Percentiles rank a stretch among this genome's conserved stretches.
phyloP scores from a whole-genome alignment of 352 stramenopile genomes.

The Pythium biforme region DNA sequence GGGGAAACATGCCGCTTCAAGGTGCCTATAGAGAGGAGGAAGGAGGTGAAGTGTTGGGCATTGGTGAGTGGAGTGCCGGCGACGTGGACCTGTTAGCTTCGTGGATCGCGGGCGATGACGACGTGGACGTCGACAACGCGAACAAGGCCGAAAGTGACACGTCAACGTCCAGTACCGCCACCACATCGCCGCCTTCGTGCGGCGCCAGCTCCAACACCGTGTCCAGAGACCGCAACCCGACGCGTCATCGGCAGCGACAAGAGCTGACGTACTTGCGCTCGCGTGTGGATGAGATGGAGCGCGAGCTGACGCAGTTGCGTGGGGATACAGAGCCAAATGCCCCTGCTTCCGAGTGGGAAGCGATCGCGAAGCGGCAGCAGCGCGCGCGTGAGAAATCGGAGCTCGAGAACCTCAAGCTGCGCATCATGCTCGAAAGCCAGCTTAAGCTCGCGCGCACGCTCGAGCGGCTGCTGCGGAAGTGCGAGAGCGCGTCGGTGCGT shows the following conservation, averaged over 20 bases:
- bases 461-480: constrained; percentile 20
- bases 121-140: not conserved
- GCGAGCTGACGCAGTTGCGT: constrained; percentile 8
- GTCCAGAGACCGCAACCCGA: constrained; percentile 14
- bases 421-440: constrained; percentile 14
- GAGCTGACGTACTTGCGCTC: constrained; percentile 14
- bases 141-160: too few relatives aligned
- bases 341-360: constrained; percentile 7
- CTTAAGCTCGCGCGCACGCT: constrained; percentile 17
- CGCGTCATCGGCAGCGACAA: constrained; percentile 9
- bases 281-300: constrained; percentile 11
- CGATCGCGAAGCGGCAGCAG: constrained; percentile 14
- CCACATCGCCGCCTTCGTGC: not conserved
- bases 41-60: not conserved
- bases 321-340: not conserved
- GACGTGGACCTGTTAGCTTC: constrained; percentile 16
- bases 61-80: not conserved
- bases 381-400: constrained; percentile 2
- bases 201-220: not conserved
- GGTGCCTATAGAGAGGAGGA: not conserved
- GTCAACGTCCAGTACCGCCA: too few relatives aligned
- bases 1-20: not conserved
- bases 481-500: not conserved
- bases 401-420: constrained; percentile 20
- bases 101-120: constrained; percentile 11